A percentile compares a stretch with the other conserved stretches of the same genome.
These are phyloP conservation scores for Suillus alpinus DNA, from an alignment of 768 basidiomycete species.

Conservation along the genomic window DNA sequence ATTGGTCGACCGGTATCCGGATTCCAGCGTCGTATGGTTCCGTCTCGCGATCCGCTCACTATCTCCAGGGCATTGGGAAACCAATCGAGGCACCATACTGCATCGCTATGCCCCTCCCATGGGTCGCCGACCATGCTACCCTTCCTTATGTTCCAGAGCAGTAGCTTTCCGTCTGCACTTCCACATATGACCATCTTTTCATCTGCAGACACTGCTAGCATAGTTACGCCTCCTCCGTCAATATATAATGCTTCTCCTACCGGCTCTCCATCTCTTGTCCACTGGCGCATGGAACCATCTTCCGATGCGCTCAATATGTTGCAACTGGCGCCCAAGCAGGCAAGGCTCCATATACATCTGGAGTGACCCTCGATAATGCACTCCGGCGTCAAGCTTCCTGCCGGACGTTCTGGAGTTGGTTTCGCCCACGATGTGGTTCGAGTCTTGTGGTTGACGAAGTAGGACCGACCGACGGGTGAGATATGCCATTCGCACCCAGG, in stretches of 20 bases:
- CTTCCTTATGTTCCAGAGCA: not conserved
- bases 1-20: not conserved
- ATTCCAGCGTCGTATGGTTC: constrained; percentile 12
- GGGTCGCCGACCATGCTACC: not conserved
- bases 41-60: constrained; percentile 7
- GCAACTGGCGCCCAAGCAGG: not conserved
- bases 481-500: not conserved
- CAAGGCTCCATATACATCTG: not conserved
- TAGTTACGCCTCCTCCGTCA: fast-evolving
- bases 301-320: not conserved
- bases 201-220: not conserved
- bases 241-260: not conserved
- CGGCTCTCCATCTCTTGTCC: not conserved
- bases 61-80: constrained; percentile 11
- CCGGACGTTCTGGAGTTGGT: not conserved
- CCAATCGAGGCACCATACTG: constrained; percentile 4
- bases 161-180: not conserved
- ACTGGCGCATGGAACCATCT: not conserved
- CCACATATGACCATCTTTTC: not conserved
- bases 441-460: not conserved
- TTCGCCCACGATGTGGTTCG: not conserved
- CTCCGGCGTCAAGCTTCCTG: not conserved
- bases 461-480: not conserved
- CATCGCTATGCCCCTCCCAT: not conserved
- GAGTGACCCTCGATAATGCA: not conserved